Evolutionary conservation across 768 basidiomycete species (phyloP).

Genomic region (Candolleomyces aberdarensis): DNA sequence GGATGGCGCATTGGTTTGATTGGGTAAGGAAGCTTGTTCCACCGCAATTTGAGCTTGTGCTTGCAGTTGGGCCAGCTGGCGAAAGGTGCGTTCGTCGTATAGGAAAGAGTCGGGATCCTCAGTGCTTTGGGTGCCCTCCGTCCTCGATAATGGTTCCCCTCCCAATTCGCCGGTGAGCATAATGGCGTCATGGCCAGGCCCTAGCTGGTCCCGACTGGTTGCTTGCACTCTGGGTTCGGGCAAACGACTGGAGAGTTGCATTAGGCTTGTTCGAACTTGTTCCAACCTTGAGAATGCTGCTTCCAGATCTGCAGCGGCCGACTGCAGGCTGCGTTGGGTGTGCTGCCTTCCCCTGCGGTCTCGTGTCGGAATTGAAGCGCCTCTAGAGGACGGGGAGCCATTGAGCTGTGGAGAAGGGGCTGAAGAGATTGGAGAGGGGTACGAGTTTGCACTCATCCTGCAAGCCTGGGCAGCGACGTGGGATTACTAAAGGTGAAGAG

Average conservation of each 20-base stretch:
- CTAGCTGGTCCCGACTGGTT: conserved; percentile 26
- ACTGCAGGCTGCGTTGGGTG: conserved; percentile 35
- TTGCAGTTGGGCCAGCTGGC: conserved; percentile 1
- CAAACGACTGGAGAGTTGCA: conserved; percentile 38
- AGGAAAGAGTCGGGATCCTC: conserved; percentile 1
- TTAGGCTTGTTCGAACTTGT: conserved; percentile 50
- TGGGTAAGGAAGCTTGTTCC: conserved; percentile 2
- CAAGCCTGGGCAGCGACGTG: conserved; percentile 6
- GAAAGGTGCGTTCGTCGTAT: conserved; percentile 4
- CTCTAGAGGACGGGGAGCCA: not conserved
- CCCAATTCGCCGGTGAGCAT: conserved; percentile 23
- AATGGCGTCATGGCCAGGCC: conserved; percentile 39
- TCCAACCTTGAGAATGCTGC: conserved; percentile 53
- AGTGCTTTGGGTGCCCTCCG: not conserved
- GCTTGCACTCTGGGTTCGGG: conserved; percentile 15
- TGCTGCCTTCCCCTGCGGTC: not conserved
- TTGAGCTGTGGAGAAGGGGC: conserved; percentile 12
- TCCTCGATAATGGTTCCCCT: not conserved
- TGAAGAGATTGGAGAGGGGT: conserved; percentile 27
- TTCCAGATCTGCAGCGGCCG: conserved; percentile 52
- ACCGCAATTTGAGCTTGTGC: conserved; percentile 2
- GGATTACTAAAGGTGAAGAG: not conserved
- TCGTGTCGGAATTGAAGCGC: not conserved
- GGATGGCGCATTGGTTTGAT: not conserved
- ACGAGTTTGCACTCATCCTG: conserved; percentile 24